phyloP scores from a whole-genome alignment of 257 asterid genomes.

The Thymus quinquecostatus region DNA sequence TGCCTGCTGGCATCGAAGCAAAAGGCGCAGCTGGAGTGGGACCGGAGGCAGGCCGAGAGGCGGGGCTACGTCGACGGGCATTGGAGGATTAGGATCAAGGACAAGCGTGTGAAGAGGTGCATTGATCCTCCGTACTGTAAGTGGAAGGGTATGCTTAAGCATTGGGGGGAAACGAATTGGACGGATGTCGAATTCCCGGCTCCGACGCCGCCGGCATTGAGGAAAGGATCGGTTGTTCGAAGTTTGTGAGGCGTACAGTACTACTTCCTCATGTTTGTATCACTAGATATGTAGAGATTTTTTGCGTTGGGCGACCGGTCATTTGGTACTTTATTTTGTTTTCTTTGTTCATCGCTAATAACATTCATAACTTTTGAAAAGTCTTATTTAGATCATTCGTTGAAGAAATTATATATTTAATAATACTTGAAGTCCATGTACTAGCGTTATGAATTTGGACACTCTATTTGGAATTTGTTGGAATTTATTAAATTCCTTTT shows the following conservation, averaged over 20 bases:
- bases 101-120: conserved; percentile 60
- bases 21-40: conserved; percentile 94
- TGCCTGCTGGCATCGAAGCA: conserved; percentile 68
- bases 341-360: background rate
- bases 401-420: too few relatives aligned
- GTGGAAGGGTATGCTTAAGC: conserved; percentile 76
- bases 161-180: conserved; percentile 89
- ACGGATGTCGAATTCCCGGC: conserved; percentile 40
- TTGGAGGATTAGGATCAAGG: conserved; percentile 59
- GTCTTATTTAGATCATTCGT: too few relatives aligned
- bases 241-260: background rate
- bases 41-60: conserved; percentile 68
- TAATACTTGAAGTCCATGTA: too few relatives aligned
- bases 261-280: background rate
- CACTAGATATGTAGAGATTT: background rate
- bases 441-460: too few relatives aligned
- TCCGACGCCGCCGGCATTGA: conserved; percentile 52
- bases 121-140: conserved; percentile 63
- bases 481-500: too few relatives aligned
- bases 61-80: conserved; percentile 62
- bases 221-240: background rate
- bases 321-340: background rate
- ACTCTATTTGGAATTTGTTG: too few relatives aligned
- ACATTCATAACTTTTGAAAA: background rate
- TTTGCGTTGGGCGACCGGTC: too few relatives aligned